Conservation (phyloP, 441 rosid species). For the Pelargonium citronellum region DNA sequence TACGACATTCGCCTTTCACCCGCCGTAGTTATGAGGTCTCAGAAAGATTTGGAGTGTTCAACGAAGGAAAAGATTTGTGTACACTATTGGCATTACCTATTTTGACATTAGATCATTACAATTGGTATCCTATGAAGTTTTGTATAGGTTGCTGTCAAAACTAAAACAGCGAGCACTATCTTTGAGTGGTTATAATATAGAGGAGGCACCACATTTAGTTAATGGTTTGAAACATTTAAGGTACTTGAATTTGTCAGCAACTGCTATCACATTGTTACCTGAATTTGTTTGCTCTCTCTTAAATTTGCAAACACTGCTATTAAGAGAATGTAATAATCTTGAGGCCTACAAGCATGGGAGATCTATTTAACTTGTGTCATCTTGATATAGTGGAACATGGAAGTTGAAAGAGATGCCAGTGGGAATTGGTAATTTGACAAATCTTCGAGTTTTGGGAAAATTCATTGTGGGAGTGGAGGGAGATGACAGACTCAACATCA, state of each 20-base stretch:
- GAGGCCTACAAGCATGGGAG: background rate
- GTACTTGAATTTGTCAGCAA: slow-evolving; percentile 1
- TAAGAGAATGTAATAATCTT: background rate
- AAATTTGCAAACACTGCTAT: slow-evolving; percentile 12
- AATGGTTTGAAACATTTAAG: slow-evolving; percentile 10
- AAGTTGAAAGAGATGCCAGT: slow-evolving; percentile 1
- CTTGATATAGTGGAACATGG: background rate
- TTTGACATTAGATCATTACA: no score
- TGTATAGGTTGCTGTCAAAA: background rate
- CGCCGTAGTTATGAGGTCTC: background rate
- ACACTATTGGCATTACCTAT: no score
- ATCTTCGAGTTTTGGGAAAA: background rate
- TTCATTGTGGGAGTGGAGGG: slow-evolving; percentile 10
- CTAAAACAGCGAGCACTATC: background rate
- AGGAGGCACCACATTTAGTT: background rate
- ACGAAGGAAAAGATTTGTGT: background rate
- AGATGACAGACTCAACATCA: slow-evolving; percentile 9
- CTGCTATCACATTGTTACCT: background rate
- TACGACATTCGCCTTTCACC: background rate
- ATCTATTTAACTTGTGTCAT: background rate
- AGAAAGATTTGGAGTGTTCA: background rate
- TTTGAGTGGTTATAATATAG: background rate
- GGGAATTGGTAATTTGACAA: background rate
- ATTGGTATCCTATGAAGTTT: background rate
- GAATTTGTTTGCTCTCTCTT: background rate